Evolutionary conservation across 108 stramenopile genomes (phyloP).

Genomic region (Schizochytrium sp.): DNA sequence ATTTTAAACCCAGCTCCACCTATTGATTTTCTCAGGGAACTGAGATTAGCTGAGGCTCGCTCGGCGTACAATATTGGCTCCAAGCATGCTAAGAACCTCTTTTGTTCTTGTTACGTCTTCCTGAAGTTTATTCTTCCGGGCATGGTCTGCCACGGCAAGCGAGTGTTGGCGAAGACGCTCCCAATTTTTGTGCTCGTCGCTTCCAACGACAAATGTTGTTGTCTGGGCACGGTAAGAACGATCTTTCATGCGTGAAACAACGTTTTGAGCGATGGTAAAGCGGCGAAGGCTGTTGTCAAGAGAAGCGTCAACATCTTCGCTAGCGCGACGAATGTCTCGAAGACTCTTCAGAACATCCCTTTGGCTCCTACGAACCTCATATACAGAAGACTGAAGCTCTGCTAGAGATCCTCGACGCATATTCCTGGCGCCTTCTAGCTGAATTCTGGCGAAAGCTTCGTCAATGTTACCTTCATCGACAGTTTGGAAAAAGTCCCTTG

Average conservation of each 20-base stretch:
- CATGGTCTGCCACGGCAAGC: neutral
- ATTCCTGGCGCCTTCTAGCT: conserved; percentile 5
- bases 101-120: conserved; percentile 22
- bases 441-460: neutral
- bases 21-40: neutral
- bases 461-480: conserved; percentile 19
- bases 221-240: neutral
- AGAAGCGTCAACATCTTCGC: conserved; percentile 25
- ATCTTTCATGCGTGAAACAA: conserved; percentile 33
- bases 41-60: neutral
- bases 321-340: neutral
- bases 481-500: neutral
- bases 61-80: neutral
- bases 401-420: conserved; percentile 54
- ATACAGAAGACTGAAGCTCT: neutral
- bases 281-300: conserved; percentile 41
- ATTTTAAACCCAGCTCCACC: too few species aligned
- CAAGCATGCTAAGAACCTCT: neutral
- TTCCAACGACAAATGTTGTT: neutral
- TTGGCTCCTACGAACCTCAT: neutral
- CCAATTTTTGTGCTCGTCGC: neutral
- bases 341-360: conserved; percentile 29
- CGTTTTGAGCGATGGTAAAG: neutral
- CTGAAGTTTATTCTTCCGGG: conserved; percentile 13
- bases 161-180: conserved; percentile 27